Evolutionary conservation across 768 basidiomycete species (phyloP).

Genomic region (Gelatoporia subvermispora): DNA sequence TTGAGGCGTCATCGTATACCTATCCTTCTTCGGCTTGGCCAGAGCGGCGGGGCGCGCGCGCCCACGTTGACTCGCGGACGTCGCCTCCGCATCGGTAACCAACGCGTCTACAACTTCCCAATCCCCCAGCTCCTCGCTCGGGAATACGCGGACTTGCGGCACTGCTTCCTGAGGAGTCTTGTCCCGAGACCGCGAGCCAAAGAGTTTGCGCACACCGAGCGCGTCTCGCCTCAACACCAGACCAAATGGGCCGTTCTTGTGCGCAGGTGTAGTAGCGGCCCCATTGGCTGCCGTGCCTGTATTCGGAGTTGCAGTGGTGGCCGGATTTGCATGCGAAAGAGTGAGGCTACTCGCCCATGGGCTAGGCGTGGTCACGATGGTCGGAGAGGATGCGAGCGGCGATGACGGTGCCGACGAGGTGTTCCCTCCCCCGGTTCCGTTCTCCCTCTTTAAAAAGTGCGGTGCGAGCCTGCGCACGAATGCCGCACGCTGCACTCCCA

Average conservation of each 20-base stretch:
- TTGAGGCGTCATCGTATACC: background rate
- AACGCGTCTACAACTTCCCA: conserved; percentile 12
- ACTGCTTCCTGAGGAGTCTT: background rate
- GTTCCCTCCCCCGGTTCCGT: too few species aligned
- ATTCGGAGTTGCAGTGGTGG: conserved; percentile 8
- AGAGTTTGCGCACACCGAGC: conserved; percentile 18
- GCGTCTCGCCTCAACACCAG: conserved; percentile 35
- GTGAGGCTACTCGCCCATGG: conserved; percentile 18
- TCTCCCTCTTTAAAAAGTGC: background rate
- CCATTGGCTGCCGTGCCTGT: too few species aligned
- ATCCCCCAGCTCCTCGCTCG: conserved; percentile 1
- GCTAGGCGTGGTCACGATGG: conserved; percentile 13
- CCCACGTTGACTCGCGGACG: background rate
- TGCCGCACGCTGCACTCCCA: too few species aligned
- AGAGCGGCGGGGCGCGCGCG: background rate
- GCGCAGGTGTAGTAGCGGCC: too few species aligned
- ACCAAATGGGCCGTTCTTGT: conserved; percentile 20
- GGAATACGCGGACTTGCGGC: too few species aligned
- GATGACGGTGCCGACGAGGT: conserved; percentile 6
- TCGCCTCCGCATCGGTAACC: background rate
- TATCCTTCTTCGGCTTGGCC: background rate
- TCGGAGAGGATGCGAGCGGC: conserved; percentile 8
- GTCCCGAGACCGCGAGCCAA: conserved; percentile 22
- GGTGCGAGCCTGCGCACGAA: background rate
- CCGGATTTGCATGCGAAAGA: conserved; percentile 8